phyloP scores from a whole-genome alignment of 129 eudicot species.

The Flaveria robusta region DNA sequence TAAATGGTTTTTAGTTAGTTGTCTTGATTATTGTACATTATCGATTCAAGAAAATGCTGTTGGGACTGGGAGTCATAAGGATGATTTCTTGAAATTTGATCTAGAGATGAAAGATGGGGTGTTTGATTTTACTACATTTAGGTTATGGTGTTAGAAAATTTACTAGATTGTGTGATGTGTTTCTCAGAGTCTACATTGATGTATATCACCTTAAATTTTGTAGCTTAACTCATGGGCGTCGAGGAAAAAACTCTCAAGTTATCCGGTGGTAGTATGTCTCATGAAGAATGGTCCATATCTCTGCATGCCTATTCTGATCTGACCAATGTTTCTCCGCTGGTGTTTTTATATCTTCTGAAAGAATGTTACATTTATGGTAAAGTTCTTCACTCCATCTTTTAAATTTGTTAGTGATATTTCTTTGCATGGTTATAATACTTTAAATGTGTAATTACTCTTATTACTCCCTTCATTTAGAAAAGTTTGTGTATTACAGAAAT shows the following conservation, averaged over 20 bases:
- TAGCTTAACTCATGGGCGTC: slow-evolving; percentile 43
- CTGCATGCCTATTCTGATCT: slow-evolving; percentile 80
- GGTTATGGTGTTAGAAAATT: no score
- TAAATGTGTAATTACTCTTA: background rate
- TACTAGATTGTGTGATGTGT: slow-evolving; percentile 4
- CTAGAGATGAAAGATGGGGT: slow-evolving; percentile 1
- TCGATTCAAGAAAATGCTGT: background rate
- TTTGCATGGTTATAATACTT: slow-evolving; percentile 7
- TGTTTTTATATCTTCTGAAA: slow-evolving; percentile 78
- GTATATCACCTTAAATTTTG: background rate
- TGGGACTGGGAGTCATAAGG: background rate
- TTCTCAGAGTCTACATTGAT: slow-evolving; percentile 14
- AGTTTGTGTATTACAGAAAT: background rate
- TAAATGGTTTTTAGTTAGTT: background rate
- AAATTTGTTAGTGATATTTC: background rate
- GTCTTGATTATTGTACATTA: background rate
- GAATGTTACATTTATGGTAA: slow-evolving; percentile 77
- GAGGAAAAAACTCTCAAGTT: slow-evolving; percentile 36
- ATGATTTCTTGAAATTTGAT: background rate
- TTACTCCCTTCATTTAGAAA: background rate
- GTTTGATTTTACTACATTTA: no score
- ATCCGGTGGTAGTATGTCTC: slow-evolving; percentile 23
- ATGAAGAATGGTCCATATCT: slow-evolving; percentile 51
- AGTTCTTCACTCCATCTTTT: slow-evolving; percentile 25
- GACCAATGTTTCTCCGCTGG: slow-evolving; percentile 82